Evolutionary conservation across 306 rosid genomes (phyloP).

Genomic region (Luffa acutangula): DNA sequence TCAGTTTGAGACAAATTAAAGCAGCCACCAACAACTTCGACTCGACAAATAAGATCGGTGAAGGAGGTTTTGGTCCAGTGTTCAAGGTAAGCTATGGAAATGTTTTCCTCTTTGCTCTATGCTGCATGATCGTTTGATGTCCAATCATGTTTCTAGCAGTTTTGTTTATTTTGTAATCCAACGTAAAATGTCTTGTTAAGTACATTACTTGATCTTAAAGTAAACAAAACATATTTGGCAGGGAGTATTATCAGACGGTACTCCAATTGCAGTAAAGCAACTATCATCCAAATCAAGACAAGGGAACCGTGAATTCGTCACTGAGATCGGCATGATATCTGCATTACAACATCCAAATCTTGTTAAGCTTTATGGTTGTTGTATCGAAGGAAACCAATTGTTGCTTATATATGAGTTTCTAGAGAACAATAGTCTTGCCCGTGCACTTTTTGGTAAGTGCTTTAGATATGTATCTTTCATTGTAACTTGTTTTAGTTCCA

Average conservation of each 20-base stretch:
- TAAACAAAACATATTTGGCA: conserved; percentile 13
- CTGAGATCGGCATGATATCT: conserved; percentile 93
- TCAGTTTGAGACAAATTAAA: conserved; percentile 17
- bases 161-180: neutral
- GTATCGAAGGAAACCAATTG: conserved; percentile 88
- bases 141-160: neutral
- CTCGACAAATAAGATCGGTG: conserved; percentile 10
- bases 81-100: conserved; percentile 7
- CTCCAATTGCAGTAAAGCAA: conserved; percentile 68
- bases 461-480: neutral
- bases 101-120: neutral
- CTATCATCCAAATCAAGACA: conserved; percentile 90
- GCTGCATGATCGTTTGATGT: neutral
- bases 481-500: neutral
- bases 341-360: conserved; percentile 93
- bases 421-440: conserved; percentile 94
- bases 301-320: conserved; percentile 84
- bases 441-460: conserved; percentile 75
- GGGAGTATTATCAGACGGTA: conserved; percentile 73
- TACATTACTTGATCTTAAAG: neutral
- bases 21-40: conserved; percentile 13
- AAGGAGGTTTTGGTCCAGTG: conserved; percentile 17
- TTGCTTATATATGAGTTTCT: conserved; percentile 77
- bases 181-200: neutral
- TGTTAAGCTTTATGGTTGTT: conserved; percentile 78